Percentiles rank a stretch among this genome's conserved stretches.
Conservation (phyloP, 352 stramenopile species). For the Pythium aphanidermatum region DNA sequence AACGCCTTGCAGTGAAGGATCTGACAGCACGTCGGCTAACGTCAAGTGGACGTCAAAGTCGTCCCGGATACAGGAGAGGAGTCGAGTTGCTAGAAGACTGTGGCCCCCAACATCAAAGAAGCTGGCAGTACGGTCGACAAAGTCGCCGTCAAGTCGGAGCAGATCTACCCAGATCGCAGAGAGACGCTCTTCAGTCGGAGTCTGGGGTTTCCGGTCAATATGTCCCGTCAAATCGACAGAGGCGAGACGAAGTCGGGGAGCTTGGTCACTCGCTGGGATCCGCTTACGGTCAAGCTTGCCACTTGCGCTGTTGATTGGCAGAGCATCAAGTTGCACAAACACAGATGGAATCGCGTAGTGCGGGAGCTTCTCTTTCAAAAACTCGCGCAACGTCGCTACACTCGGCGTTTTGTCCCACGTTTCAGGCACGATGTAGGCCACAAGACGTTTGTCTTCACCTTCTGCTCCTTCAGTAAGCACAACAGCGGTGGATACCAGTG, state of each 20-base stretch:
- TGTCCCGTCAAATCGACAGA: constrained; percentile 65
- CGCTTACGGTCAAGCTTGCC: constrained; percentile 89
- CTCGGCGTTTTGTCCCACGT: constrained; percentile 63
- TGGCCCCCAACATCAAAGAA: constrained; percentile 85
- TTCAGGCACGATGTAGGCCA: constrained; percentile 89
- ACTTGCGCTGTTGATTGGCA: constrained; percentile 82
- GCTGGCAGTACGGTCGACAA: constrained; percentile 49
- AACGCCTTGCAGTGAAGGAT: constrained; percentile 49
- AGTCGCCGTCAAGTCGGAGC: constrained; percentile 48
- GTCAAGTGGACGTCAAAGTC: constrained; percentile 61
- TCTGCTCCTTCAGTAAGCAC: constrained; percentile 87
- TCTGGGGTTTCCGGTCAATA: constrained; percentile 37
- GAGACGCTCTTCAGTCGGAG: constrained; percentile 51
- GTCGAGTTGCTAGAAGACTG: constrained; percentile 62
- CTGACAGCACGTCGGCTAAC: constrained; percentile 66
- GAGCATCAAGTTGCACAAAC: constrained; percentile 74
- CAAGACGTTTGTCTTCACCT: constrained; percentile 86
- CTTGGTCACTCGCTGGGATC: constrained; percentile 66
- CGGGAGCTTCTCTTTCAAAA: constrained; percentile 69
- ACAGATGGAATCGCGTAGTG: constrained; percentile 81
- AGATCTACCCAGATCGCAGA: constrained; percentile 60
- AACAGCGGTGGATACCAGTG: constrained; percentile 79
- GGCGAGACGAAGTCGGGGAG: constrained; percentile 58
- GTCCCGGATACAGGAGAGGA: constrained; percentile 68
- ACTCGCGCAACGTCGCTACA: constrained; percentile 52